Evolutionary conservation across 768 basidiomycete species (phyloP), one percentile per base, ranked within the genome.

Genomic region (Ephemerocybe angulata): DNA sequence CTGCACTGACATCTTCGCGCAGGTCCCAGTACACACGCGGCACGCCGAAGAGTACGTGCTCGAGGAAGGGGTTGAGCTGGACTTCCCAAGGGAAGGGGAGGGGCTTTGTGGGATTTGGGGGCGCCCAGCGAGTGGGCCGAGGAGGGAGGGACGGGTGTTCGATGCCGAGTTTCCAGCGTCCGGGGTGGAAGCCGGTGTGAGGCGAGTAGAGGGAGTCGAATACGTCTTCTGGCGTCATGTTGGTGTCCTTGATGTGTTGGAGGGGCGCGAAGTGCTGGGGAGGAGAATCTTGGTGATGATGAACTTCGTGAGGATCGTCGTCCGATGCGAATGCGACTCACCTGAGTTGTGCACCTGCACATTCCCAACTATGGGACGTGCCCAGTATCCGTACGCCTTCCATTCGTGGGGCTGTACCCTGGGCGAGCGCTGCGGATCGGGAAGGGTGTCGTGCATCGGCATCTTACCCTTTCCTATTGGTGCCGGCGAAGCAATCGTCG

Each of bases 61-160:
- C 66, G 30, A 86, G 76, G 58, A 81, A 76, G 0, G 83, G 84
- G 60, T 86, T 84, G 28, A 87, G 69, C 51, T 81, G 76, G 37
- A 77, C 72, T 55, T 78, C 75, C 63, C 72, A 76, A 11, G 80
- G 78, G 48, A 80, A 78, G 0, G 76, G 71, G 4, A 76, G 65
- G 1, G 74, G 71, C 19, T 70, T 68, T 11, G 66, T 65, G 1
- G 69, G 72, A 13, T 62, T 59, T 5, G 78, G 81, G 8, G 67
- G 64, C 37, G 71, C 67, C 81, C 81, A 81, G 19, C 71, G 66
- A 3, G 60, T 48, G 3, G 83, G 81, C 21, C 74, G 74, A 6
- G 79, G 77, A 13, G 82, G 84, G 10, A 84, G 69, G 0, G 76
- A 65, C 8, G 75, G 75, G 49, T 83, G 82, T 48, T 71, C 63